Conservation (phyloP, 352 stramenopile species). For the Saprolegnia parasitica region DNA sequence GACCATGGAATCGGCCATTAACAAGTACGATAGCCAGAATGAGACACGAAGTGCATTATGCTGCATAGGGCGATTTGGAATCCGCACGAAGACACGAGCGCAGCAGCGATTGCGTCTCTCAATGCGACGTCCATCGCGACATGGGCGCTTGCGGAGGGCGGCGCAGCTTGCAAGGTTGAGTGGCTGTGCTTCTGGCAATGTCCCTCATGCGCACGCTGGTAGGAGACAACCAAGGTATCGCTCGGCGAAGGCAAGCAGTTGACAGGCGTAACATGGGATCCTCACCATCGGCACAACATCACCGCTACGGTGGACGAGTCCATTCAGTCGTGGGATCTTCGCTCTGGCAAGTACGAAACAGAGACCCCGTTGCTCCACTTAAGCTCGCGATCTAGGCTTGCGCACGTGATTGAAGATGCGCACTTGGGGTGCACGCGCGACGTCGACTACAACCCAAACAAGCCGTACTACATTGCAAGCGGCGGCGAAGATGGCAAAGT, state of each 20-base stretch:
- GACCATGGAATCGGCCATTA: slow-evolving; percentile 13
- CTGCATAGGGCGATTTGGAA: slow-evolving; percentile 25
- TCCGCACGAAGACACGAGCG: slow-evolving; percentile 41
- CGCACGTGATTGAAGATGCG: slow-evolving; percentile 48
- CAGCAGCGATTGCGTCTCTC: slow-evolving; percentile 38
- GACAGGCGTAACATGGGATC: slow-evolving; percentile 66
- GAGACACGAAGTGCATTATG: not conserved
- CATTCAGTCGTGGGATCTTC: slow-evolving; percentile 75
- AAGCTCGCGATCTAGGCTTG: slow-evolving; percentile 4
- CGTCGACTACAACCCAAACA: slow-evolving; percentile 98
- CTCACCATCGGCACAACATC: slow-evolving; percentile 66
- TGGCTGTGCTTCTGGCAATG: slow-evolving; percentile 36
- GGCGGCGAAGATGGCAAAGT: slow-evolving; percentile 92
- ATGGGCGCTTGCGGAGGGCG: slow-evolving; percentile 45
- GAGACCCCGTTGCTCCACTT: slow-evolving; percentile 35
- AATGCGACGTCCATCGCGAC: slow-evolving; percentile 40
- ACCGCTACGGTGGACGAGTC: slow-evolving; percentile 54
- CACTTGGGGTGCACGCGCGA: slow-evolving; percentile 61
- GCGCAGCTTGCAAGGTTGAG: slow-evolving; percentile 38
- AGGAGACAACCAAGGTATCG: slow-evolving; percentile 37
- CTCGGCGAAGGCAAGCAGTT: slow-evolving; percentile 36
- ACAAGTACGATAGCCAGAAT: not conserved
- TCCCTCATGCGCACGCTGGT: not conserved
- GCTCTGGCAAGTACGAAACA: slow-evolving; percentile 33
- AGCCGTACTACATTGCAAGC: slow-evolving; percentile 88